phyloP scores from a whole-genome alignment of 2,329 filamentous ascomycete species.

The Didymella glomerata region DNA sequence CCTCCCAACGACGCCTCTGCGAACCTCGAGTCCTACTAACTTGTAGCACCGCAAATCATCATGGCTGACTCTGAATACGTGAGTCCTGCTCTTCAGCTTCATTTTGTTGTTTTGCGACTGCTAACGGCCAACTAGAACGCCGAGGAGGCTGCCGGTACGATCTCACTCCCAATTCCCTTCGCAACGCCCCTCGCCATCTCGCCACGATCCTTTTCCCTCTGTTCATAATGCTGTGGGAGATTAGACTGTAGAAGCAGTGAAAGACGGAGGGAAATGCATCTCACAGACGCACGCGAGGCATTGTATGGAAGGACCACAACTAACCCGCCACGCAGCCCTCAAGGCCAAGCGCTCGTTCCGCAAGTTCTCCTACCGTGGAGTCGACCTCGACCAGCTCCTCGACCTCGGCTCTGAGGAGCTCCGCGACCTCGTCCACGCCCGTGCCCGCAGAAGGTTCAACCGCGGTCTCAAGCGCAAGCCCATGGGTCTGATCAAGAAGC shows the following conservation, averaged over 20 bases:
- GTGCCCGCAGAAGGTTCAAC: conserved; percentile 98
- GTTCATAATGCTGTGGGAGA: conserved; percentile 20
- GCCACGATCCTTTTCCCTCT: conserved; percentile 16
- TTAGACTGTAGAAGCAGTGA: conserved; percentile 1
- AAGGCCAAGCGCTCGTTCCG: conserved; percentile 99
- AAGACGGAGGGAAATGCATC: conserved; percentile 13
- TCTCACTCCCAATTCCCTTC: conserved; percentile 23
- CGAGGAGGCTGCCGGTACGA: conserved; percentile 87
- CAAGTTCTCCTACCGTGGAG: conserved; percentile 99
- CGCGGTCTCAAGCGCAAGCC: conserved; percentile 99
- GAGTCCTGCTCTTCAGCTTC: conserved; percentile 58
- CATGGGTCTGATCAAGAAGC: conserved; percentile 99
- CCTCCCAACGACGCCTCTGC: background rate
- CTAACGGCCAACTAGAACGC: conserved; percentile 72
- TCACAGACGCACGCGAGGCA: conserved; percentile 8
- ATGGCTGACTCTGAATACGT: conserved; percentile 93
- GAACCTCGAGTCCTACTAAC: background rate
- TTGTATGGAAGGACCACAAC: conserved; percentile 29
- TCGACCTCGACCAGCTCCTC: conserved; percentile 99
- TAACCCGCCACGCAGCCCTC: conserved; percentile 71
- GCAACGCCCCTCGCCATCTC: conserved; percentile 12
- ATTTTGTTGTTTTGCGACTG: conserved; percentile 23
- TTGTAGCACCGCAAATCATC: conserved; percentile 61
- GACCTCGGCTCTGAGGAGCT: conserved; percentile 98
- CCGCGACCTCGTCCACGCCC: conserved; percentile 98